phyloP scores from a whole-genome alignment of 2,329 filamentous ascomycete species.

The Penicillium decumbens region DNA sequence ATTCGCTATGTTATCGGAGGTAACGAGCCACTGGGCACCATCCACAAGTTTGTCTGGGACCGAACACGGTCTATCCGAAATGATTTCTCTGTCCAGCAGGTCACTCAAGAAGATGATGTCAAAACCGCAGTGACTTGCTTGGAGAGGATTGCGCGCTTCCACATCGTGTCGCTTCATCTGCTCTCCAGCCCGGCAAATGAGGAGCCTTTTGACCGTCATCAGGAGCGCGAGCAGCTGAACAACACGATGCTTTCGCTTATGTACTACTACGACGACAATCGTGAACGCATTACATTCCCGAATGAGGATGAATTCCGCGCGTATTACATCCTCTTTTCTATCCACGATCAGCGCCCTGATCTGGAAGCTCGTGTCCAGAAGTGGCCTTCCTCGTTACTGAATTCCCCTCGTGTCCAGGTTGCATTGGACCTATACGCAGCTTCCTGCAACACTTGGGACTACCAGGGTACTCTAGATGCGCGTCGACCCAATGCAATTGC shows the following conservation, averaged over 20 bases:
- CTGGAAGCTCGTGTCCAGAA: slow-evolving; percentile 56
- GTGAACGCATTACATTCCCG: slow-evolving; percentile 46
- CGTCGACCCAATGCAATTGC: slow-evolving; percentile 50
- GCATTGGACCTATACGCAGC: slow-evolving; percentile 56
- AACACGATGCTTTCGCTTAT: slow-evolving; percentile 58
- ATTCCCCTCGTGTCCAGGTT: slow-evolving; percentile 51
- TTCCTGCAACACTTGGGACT: slow-evolving; percentile 51
- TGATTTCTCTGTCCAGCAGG: slow-evolving; percentile 60
- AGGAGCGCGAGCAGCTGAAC: slow-evolving; percentile 62
- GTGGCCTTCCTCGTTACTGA: slow-evolving; percentile 49
- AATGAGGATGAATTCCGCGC: slow-evolving; percentile 63
- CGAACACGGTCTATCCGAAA: slow-evolving; percentile 61
- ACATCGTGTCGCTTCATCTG: slow-evolving; percentile 59
- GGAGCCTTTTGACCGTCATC: slow-evolving; percentile 53
- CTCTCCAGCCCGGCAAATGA: slow-evolving; percentile 50
- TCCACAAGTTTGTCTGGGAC: slow-evolving; percentile 63
- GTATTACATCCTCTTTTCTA: slow-evolving; percentile 57
- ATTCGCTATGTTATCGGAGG: slow-evolving; percentile 51
- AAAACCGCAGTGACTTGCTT: slow-evolving; percentile 56
- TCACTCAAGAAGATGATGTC: slow-evolving; percentile 54
- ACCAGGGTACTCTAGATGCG: slow-evolving; percentile 50
- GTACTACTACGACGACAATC: slow-evolving; percentile 57
- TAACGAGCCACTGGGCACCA: slow-evolving; percentile 46
- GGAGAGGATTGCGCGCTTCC: slow-evolving; percentile 60
- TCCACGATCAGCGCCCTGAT: slow-evolving; percentile 50